Percentiles rank a stretch among this genome's conserved stretches.
Evolutionary conservation across 73 alveolate species (phyloP).

Genomic region (Paramecium biaurelia): DNA sequence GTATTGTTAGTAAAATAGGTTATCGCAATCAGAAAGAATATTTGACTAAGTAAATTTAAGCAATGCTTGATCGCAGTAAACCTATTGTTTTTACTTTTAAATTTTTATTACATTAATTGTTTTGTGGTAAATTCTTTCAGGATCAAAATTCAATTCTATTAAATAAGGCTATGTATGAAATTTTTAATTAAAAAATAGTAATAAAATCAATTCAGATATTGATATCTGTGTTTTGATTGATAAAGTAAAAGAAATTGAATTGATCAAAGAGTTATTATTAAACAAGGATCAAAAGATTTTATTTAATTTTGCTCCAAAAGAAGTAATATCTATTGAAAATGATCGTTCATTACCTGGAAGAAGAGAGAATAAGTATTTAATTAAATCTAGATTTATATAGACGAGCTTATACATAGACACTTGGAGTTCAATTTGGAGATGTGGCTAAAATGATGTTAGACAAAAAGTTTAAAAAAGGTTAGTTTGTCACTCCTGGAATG

Average conservation of each 20-base stretch:
- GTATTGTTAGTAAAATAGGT: not conserved
- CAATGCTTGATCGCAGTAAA: not conserved
- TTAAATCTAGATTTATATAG: not conserved
- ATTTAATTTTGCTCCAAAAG: constrained; percentile 46
- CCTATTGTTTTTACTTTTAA: constrained; percentile 8
- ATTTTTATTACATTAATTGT: not conserved
- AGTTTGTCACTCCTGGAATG: not conserved
- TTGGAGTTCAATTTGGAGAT: not conserved
- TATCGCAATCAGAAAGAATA: not conserved
- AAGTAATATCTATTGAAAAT: not conserved
- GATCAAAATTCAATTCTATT: not conserved
- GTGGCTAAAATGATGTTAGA: constrained; percentile 12
- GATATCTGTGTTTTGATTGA: not conserved
- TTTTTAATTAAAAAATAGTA: not conserved
- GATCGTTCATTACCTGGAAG: not conserved
- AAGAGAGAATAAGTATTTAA: not conserved
- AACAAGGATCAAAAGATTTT: not conserved
- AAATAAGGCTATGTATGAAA: constrained; percentile 31
- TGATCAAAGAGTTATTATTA: not conserved
- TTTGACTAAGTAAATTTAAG: not conserved
- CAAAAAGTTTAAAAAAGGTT: not conserved
- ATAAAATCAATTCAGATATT: not conserved
- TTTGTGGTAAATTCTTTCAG: constrained; percentile 32
- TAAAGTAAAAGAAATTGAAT: not conserved
- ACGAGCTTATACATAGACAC: not conserved